Evolutionary conservation across 176 grass and related monocot species (phyloP).

Genomic region (Carex kokanica): DNA sequence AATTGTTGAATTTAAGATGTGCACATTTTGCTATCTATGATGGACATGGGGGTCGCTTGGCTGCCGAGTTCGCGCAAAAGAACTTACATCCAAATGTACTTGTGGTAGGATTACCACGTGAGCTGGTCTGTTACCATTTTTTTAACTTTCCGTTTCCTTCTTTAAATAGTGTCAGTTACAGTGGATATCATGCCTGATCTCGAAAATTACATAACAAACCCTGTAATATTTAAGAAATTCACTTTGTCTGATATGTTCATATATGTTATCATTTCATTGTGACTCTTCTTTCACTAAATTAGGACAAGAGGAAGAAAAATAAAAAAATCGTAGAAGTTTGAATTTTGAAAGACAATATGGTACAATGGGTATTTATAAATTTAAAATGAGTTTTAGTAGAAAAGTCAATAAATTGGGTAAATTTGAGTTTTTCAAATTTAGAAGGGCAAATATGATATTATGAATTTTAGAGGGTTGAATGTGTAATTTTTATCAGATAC

Average conservation of each 20-base stretch:
- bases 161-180: conserved; percentile 6
- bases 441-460: too few relatives aligned
- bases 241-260: too few relatives aligned
- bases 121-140: conserved; percentile 80
- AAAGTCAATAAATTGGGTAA: too few relatives aligned
- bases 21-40: too few relatives aligned
- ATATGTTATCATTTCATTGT: neutral
- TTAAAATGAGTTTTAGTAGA: too few relatives aligned
- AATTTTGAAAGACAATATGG: neutral
- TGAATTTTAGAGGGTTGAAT: neutral
- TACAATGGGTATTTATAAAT: too few relatives aligned
- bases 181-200: neutral
- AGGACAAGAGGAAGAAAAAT: neutral
- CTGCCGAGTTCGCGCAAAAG: conserved; percentile 70
- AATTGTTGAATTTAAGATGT: neutral
- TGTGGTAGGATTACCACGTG: conserved; percentile 95
- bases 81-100: conserved; percentile 80
- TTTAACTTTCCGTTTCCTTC: conserved; percentile 35
- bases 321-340: neutral
- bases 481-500: neutral
- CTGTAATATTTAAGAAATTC: too few relatives aligned
- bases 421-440: too few relatives aligned
- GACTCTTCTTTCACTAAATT: neutral
- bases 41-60: conserved; percentile 74
- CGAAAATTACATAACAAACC: neutral